Conservation (phyloP, 2,329 filamentous ascomycete species). For the Calonectria pteridis region DNA sequence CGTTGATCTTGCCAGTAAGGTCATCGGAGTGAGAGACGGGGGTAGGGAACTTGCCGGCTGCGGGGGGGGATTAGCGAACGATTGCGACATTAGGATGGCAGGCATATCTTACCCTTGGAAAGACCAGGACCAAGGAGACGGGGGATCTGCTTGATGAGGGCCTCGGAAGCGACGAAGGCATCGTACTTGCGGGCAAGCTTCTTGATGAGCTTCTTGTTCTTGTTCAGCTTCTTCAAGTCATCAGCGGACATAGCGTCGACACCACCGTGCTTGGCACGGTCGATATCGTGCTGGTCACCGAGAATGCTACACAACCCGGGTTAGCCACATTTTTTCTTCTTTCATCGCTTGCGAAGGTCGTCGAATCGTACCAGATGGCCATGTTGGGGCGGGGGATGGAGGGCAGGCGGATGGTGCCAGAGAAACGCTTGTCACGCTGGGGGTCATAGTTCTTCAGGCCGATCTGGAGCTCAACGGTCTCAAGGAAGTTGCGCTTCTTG, state of each 20-base stretch:
- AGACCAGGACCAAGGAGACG: slow-evolving; percentile 99
- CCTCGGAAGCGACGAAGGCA: slow-evolving; percentile 97
- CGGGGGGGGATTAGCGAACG: slow-evolving; percentile 28
- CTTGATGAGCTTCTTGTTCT: slow-evolving; percentile 99
- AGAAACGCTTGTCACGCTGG: slow-evolving; percentile 99
- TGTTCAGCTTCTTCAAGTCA: slow-evolving; percentile 99
- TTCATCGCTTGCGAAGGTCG: background rate
- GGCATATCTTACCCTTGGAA: slow-evolving; percentile 80
- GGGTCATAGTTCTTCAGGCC: slow-evolving; percentile 99
- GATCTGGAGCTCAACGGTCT: slow-evolving; percentile 93
- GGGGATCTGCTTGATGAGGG: slow-evolving; percentile 99
- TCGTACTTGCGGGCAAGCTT: slow-evolving; percentile 99
- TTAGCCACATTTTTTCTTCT: slow-evolving; percentile 29
- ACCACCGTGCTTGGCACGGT: slow-evolving; percentile 99
- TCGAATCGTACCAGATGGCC: slow-evolving; percentile 73
- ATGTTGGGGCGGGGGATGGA: slow-evolving; percentile 91
- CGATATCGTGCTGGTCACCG: slow-evolving; percentile 93
- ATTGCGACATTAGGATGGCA: background rate
- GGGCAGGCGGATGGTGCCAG: slow-evolving; percentile 96
- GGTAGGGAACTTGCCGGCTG: slow-evolving; percentile 99
- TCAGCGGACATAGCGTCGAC: slow-evolving; percentile 98
- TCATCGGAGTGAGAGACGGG: slow-evolving; percentile 98
- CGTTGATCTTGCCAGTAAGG: slow-evolving; percentile 93
- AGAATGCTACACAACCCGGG: slow-evolving; percentile 60
- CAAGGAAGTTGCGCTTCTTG: slow-evolving; percentile 99